phyloP scores from a whole-genome alignment of 345 rosid species.

The Populus pruinosa region DNA sequence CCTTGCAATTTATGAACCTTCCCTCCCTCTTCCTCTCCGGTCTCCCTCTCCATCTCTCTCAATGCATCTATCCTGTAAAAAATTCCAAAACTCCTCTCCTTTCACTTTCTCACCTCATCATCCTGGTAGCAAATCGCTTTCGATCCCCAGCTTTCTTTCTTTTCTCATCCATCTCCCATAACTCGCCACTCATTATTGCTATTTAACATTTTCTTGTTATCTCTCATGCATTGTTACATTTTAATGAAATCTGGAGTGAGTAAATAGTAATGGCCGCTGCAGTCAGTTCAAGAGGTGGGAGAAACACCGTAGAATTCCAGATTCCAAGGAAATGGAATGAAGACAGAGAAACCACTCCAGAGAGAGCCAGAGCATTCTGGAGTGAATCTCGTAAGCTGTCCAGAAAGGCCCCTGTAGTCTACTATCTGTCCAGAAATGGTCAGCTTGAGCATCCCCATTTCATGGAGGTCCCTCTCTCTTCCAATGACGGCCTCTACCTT shows the following conservation, averaged over 20 bases:
- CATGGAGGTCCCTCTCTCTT: constrained; percentile 82
- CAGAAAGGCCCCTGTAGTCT: constrained; percentile 73
- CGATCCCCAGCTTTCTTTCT: background rate
- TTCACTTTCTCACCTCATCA: background rate
- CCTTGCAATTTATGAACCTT: background rate
- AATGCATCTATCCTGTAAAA: constrained; percentile 3
- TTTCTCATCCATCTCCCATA: background rate
- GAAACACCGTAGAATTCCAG: constrained; percentile 29
- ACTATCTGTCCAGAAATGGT: constrained; percentile 80
- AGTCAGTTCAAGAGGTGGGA: constrained; percentile 42
- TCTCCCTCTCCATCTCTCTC: background rate
- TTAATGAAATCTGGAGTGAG: constrained; percentile 7
- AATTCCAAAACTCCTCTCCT: constrained; percentile 15
- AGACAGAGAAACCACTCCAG: constrained; percentile 25
- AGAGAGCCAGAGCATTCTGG: constrained; percentile 52
- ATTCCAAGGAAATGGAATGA: constrained; percentile 46
- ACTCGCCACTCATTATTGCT: background rate
- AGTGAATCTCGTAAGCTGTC: constrained; percentile 37
- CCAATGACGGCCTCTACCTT: constrained; percentile 67
- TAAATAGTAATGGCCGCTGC: constrained; percentile 8
- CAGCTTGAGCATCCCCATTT: constrained; percentile 98
- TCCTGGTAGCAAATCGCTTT: background rate
- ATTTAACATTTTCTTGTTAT: background rate
- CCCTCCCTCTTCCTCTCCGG: background rate
- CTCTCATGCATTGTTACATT: background rate